Evolutionary conservation across 148 eudicot species (phyloP), one percentile per base, ranked within the genome.

Genomic region (Rhododendron griersonianum): DNA sequence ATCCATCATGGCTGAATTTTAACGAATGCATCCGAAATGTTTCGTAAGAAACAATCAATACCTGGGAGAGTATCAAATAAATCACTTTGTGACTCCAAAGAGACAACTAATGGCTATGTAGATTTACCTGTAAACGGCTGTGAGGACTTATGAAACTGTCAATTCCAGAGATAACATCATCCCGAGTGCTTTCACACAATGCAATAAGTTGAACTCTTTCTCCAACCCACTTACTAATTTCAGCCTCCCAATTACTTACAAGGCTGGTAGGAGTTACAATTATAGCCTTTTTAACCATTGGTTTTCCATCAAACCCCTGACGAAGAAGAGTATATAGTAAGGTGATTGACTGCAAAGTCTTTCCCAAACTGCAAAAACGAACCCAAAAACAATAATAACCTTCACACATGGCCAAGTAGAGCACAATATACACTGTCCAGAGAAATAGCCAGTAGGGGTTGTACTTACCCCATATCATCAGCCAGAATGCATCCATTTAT

Each of bases 161-260:
- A 85, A 98, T 95, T 87, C 96, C 94, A 81, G 94, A 91, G 51
- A 98, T 65, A 86, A 91, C 95, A 86, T 95, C 98, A 71, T 94
- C 95, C 77, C 98, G 90, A 81, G 94, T 95, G 87, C 98, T 98
- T 91, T 98, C 99, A 91, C 99, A 98, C 28, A 98, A 89, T 50
- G 99, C 98, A 91, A 95, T 92, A 82, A 94, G 95, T 80, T 92
- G 91, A 83, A 98, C 93, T 92, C 95, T 94, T 21, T 92, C 94
- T 83, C 96, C 98, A 44, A 98, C 96, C 99, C 99, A 98, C 87
- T 98, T 98, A 69, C 88, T 89, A 41, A 98, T 95, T 92, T 98
- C 99, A 85, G 99, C 98, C 87, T 98, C 99, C 99, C 99, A 98
- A 71, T 98, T 98, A 86, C 98, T 95, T 51, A 98, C 99, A 81